Evolutionary conservation across 495 filamentous ascomycete species (phyloP), one percentile per base, ranked within the genome.

Genomic region (Elasticomyces elasticus): DNA sequence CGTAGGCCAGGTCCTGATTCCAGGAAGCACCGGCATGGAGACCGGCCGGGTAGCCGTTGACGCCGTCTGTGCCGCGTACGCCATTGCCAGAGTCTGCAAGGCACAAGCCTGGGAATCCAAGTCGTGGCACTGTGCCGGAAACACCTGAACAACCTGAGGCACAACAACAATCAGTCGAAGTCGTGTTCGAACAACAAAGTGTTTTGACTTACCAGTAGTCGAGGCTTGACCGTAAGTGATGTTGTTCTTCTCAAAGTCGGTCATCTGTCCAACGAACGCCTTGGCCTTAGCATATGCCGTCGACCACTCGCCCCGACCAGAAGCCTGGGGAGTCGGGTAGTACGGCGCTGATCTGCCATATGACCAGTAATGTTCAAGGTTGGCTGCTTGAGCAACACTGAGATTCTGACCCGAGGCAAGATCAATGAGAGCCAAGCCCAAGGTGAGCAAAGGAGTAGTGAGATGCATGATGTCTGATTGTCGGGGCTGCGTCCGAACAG

Each of bases 1-100:
- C 51, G 45, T 54, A 62, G 0, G 60, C 58, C 19, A 64, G 63
- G 2, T 54, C 63, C 5, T 53, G 37, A 30, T 55, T 52, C 55
- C 40, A 52, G n/a, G 24, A 26, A 24, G 68, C 76, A 27, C 77
- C 80, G 15, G 80, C 76, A 52, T 80, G 76, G 28, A 83, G 63
- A 7, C 78, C 79, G 24, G 71, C 70, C 0, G 79, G 68, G 66
- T 75, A 83, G 22, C 68, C 70, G 54, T 76, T 81, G 25, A 80
- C 81, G 62, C 79, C 78, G 55, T 85, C 80, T 0, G 79, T 78
- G 19, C 57, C 68, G 2, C 81, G 67, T 23, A 84, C 66, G 17
- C 81, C 82, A 55, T 83, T 77, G 0, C 79, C 79, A 1, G 79
- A 81, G 65, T 87, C 82, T 17, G 71, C 68, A 0, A 87, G 70